phyloP scores from a whole-genome alignment of 345 rosid species.

The Eucalyptus marginata region DNA sequence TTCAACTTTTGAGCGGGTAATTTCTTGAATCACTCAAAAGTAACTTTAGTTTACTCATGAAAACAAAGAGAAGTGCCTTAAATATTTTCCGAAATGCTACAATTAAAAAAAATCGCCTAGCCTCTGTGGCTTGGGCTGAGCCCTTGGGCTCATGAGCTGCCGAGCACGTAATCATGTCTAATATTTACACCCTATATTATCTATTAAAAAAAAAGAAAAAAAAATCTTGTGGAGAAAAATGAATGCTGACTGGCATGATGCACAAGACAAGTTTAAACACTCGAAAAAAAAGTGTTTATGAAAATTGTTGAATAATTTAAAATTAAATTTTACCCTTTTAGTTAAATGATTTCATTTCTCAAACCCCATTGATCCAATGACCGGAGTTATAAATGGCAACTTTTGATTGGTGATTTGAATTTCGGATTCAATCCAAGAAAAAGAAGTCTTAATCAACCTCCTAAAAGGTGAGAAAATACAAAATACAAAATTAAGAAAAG shows the following conservation, averaged over 20 bases:
- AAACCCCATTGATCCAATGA: fast-evolving
- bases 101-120: not conserved
- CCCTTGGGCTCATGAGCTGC: fast-evolving
- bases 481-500: too few species aligned
- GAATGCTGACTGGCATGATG: too few species aligned
- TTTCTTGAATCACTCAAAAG: not conserved
- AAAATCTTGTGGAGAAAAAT: too few species aligned
- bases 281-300: too few species aligned
- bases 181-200: fast-evolving
- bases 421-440: too few species aligned
- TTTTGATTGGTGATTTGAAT: too few species aligned
- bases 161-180: fast-evolving
- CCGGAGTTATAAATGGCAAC: fast-evolving
- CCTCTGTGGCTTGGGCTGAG: not conserved
- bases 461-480: too few species aligned
- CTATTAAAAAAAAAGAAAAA: fast-evolving
- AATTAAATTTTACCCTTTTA: fast-evolving
- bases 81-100: too few species aligned
- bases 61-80: not conserved
- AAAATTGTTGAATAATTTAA: too few species aligned
- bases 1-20: not conserved
- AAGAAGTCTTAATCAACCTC: too few species aligned
- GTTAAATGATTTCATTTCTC: too few species aligned
- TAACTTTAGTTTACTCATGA: not conserved
- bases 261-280: too few species aligned